A percentile compares a stretch with the other conserved stretches of the same genome.
phyloP scores from a whole-genome alignment of 805 yeast genomes.

The Yamadazyma olivae region DNA sequence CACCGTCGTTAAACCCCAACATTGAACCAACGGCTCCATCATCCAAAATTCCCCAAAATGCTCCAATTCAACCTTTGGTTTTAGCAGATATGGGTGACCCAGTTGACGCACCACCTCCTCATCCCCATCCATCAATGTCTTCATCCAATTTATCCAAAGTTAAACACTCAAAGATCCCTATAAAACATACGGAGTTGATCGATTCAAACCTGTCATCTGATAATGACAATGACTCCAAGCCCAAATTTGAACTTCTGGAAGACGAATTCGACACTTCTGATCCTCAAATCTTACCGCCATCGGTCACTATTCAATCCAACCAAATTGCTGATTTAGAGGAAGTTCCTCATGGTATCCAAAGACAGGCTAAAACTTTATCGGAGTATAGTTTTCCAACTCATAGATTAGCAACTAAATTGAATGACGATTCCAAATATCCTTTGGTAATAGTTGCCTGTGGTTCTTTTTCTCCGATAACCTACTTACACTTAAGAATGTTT shows the following conservation, averaged over 20 bases:
- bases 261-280: neutral
- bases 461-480: conserved; percentile 93
- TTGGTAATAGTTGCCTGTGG: conserved; percentile 97
- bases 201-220: conserved; percentile 13
- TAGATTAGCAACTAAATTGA: conserved; percentile 65
- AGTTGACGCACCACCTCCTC: conserved; percentile 72
- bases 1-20: conserved; percentile 68
- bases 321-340: conserved; percentile 87
- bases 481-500: conserved; percentile 92
- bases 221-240: conserved; percentile 3
- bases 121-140: conserved; percentile 42
- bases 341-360: conserved; percentile 88
- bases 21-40: conserved; percentile 65
- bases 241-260: neutral
- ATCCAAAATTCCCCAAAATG: conserved; percentile 65
- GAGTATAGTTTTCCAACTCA: conserved; percentile 85
- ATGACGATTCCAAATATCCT: conserved; percentile 79
- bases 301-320: conserved; percentile 8
- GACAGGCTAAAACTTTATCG: conserved; percentile 74
- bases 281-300: conserved; percentile 9
- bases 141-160: conserved; percentile 1
- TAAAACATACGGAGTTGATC: conserved; percentile 54
- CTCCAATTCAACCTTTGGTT: conserved; percentile 76
- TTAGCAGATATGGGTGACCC: conserved; percentile 70
- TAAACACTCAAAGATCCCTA: conserved; percentile 39